Conservation (phyloP, 441 rosid species). For the Syzygium malaccense region DNA sequence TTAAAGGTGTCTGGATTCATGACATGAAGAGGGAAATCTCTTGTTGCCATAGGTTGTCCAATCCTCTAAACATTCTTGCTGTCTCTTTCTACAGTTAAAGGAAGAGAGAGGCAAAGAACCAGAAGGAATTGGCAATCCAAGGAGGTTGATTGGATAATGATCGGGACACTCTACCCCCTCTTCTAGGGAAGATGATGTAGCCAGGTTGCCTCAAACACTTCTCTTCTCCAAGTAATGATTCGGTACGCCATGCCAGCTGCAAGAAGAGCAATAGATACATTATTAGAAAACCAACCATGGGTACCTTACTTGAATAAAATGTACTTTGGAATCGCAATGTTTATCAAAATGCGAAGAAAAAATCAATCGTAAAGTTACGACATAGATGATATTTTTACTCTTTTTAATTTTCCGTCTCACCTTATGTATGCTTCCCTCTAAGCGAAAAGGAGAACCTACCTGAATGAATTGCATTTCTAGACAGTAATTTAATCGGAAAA, state of each 20-base stretch:
- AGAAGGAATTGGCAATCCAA: background rate
- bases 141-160: background rate
- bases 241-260: background rate
- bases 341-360: background rate
- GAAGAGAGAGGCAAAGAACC: background rate
- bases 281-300: background rate
- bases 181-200: background rate
- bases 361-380: background rate
- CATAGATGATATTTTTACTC: background rate
- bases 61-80: background rate
- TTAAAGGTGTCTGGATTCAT: background rate
- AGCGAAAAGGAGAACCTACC: background rate
- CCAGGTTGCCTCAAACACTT: background rate
- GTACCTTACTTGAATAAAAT: background rate
- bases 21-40: background rate
- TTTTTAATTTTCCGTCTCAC: background rate
- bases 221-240: background rate
- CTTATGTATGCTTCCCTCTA: background rate
- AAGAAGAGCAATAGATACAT: background rate
- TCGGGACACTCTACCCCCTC: background rate
- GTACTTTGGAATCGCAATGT: background rate
- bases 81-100: background rate
- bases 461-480: background rate
- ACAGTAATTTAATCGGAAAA: background rate
- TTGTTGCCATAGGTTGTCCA: background rate